Conservation (phyloP, 2,329 filamentous ascomycete genomes). For the Xylaria sp. region DNA sequence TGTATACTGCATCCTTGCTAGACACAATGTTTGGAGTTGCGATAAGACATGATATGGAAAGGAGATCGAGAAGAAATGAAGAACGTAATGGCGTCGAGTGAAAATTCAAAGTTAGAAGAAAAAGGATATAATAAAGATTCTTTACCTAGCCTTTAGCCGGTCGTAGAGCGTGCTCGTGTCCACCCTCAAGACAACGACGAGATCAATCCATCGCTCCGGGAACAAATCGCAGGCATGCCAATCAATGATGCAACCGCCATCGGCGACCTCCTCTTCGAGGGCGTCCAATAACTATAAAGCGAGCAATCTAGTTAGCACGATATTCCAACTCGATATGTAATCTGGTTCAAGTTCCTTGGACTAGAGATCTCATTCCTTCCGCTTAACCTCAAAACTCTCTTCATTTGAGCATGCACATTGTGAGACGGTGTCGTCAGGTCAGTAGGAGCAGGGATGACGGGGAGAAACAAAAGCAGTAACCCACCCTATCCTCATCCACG, state of each 20-base stretch:
- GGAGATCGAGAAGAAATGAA: no score
- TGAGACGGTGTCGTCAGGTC: neutral
- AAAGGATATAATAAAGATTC: neutral
- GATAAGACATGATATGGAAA: neutral
- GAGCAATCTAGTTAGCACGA: slow-evolving; percentile 28
- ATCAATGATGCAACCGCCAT: slow-evolving; percentile 88
- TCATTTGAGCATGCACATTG: neutral
- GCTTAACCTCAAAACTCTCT: neutral
- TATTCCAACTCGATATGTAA: neutral
- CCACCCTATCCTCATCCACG: slow-evolving; percentile 93
- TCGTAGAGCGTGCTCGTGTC: slow-evolving; percentile 85
- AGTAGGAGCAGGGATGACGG: neutral
- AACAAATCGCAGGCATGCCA: slow-evolving; percentile 99
- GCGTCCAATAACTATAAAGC: slow-evolving; percentile 75
- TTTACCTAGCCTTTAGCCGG: slow-evolving; percentile 73
- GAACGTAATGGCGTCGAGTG: no score
- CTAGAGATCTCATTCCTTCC: neutral
- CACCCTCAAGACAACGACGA: slow-evolving; percentile 88
- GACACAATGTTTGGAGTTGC: neutral
- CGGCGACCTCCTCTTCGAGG: slow-evolving; percentile 79
- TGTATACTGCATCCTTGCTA: neutral
- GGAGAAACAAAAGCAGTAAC: slow-evolving; percentile 22
- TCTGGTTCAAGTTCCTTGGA: neutral
- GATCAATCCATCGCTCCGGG: slow-evolving; percentile 89
- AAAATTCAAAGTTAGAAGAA: no score